Percentiles rank a stretch among this genome's conserved stretches.
Conservation (phyloP, 2,329 filamentous ascomycete species). For the Apiospora saccharicola region DNA sequence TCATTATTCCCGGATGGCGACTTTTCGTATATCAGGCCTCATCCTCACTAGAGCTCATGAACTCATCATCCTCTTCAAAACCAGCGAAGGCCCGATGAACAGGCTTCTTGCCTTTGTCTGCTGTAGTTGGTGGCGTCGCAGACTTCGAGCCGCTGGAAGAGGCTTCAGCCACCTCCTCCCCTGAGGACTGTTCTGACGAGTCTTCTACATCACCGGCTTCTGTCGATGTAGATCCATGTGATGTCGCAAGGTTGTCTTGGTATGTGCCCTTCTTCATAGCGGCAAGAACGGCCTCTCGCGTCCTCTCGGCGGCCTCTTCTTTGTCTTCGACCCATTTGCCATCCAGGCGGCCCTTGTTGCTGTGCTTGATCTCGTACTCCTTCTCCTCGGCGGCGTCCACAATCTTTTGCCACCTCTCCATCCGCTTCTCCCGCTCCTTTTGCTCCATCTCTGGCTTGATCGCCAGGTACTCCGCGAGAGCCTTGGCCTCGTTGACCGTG, state of each 20-base stretch:
- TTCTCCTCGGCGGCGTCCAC: slow-evolving; percentile 84
- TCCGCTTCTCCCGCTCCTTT: slow-evolving; percentile 86
- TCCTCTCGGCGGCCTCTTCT: slow-evolving; percentile 86
- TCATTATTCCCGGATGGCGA: neutral
- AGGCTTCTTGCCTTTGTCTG: slow-evolving; percentile 49
- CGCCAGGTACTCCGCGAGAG: slow-evolving; percentile 90
- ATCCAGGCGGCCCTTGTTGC: slow-evolving; percentile 75
- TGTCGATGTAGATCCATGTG: slow-evolving; percentile 54
- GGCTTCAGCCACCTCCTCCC: slow-evolving; percentile 47
- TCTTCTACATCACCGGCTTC: slow-evolving; percentile 43
- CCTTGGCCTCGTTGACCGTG: slow-evolving; percentile 94
- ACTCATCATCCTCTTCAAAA: slow-evolving; percentile 82
- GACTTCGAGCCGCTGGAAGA: slow-evolving; percentile 51
- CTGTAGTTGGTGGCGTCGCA: slow-evolving; percentile 53
- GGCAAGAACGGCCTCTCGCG: slow-evolving; percentile 75
- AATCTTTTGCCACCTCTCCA: slow-evolving; percentile 86
- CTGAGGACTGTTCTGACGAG: slow-evolving; percentile 44
- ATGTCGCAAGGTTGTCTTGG: slow-evolving; percentile 66
- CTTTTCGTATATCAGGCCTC: slow-evolving; percentile 43
- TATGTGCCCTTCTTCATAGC: slow-evolving; percentile 72
- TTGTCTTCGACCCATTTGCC: slow-evolving; percentile 96
- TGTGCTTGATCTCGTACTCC: slow-evolving; percentile 82
- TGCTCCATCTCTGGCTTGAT: slow-evolving; percentile 98
- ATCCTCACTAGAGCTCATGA: slow-evolving; percentile 73
- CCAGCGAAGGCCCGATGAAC: slow-evolving; percentile 66